Evolutionary conservation across 495 filamentous ascomycete genomes (phyloP), one percentile per base, ranked within the genome.

Genomic region (Beverwykella pulmonaria): DNA sequence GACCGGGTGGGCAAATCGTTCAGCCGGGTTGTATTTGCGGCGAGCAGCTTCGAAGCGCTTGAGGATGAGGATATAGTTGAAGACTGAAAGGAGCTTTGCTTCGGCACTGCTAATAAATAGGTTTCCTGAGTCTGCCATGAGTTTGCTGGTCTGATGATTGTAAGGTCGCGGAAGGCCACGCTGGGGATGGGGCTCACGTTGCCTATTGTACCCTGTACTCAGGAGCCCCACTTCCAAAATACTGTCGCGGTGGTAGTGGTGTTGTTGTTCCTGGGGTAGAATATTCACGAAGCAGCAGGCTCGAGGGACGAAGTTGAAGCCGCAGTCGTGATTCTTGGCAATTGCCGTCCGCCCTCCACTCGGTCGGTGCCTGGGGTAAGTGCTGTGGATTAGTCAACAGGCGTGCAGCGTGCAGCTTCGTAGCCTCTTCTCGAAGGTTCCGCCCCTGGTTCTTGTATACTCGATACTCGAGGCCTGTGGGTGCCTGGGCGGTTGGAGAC

Each of bases 51-150:
- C 53, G 61, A 55, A 62, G 50, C 30, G 44, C 4, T 63, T 57
- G 56, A 69, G 20, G 32, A 50, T 32, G 30, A 46, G 30, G 25
- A 63, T n/a, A 48, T 49, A 27, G 61, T 23, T 32, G 41, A 65
- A 7, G 19, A 69, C 26, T 17, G 53, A 9, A 17, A 72, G 54
- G 30, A 72, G n/a, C 27, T 32, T 61, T 6, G 47, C 29, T 59
- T 72, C 69, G 46, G 65, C 17, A 12, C 7, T 20, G 34, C 9
- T 57, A 12, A 72, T 46, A 26, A 23, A 53, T 22, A 72, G 54
- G 27, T 57, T 62, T n/a, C 39, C 39, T 30, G 59, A n/a, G 29
- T 48, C 57, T 72, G 69, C 69, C 69, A 72, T 72, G 36, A 27
- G 30, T 15, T 9, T 50, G 56, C 25, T 34, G 36, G 54, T 60